Conservation (phyloP, 805 yeast genomes). For the Wickerhamomyces chaumierensis region DNA sequence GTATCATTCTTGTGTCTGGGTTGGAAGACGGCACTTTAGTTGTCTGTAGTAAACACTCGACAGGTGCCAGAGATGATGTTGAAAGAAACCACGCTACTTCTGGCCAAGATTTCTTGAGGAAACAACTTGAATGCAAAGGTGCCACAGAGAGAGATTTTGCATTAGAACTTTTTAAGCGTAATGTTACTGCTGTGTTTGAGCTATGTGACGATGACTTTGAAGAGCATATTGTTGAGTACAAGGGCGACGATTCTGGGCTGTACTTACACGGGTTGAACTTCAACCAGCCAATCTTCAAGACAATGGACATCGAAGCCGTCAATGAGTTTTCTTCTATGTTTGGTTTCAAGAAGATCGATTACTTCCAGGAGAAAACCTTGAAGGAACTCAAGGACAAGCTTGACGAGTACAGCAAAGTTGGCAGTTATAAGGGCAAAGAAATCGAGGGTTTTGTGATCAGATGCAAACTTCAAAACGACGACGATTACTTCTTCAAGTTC, state of each 20-base stretch:
- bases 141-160: slow-evolving; percentile 44
- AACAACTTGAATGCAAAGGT: slow-evolving; percentile 35
- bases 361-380: slow-evolving; percentile 27
- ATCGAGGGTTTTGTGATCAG: slow-evolving; percentile 92
- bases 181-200: slow-evolving; percentile 84
- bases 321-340: slow-evolving; percentile 45
- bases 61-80: slow-evolving; percentile 51
- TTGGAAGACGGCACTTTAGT: slow-evolving; percentile 63
- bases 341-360: slow-evolving; percentile 61
- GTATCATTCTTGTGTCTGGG: slow-evolving; percentile 78
- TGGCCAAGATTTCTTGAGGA: slow-evolving; percentile 48
- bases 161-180: slow-evolving; percentile 30
- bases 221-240: slow-evolving; percentile 81
- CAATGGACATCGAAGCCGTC: slow-evolving; percentile 54
- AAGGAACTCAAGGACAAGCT: slow-evolving; percentile 37
- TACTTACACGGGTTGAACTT: slow-evolving; percentile 82
- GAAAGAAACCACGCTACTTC: slow-evolving; percentile 62
- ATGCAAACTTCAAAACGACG: slow-evolving; percentile 26
- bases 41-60: slow-evolving; percentile 86
- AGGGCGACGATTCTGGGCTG: slow-evolving; percentile 58
- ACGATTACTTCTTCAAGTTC: slow-evolving; percentile 75
- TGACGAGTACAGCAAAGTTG: slow-evolving; percentile 47
- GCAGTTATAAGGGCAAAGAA: slow-evolving; percentile 60
- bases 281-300: slow-evolving; percentile 52
- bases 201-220: slow-evolving; percentile 88